Evolutionary conservation across 257 asterid genomes (phyloP).

Genomic region (Cynanchum wilfordii): DNA sequence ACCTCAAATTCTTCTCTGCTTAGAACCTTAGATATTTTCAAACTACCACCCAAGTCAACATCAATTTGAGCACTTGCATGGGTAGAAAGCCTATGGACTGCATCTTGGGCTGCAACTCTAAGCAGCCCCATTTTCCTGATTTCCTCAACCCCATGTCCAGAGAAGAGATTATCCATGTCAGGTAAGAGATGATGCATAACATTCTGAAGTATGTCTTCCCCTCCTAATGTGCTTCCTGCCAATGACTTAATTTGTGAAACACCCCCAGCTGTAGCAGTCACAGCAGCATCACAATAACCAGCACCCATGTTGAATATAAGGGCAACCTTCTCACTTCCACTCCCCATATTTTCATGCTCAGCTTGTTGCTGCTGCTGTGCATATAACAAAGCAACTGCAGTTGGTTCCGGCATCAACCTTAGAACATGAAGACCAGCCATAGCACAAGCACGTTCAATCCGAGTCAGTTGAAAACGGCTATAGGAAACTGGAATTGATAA

Average conservation of each 20-base stretch:
- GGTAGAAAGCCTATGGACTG: slow-evolving; percentile 59
- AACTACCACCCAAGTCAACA: slow-evolving; percentile 53
- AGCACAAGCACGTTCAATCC: slow-evolving; percentile 81
- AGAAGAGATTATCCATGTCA: slow-evolving; percentile 50
- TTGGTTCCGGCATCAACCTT: slow-evolving; percentile 86
- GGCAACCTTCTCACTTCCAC: slow-evolving; percentile 64
- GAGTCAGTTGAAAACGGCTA: slow-evolving; percentile 72
- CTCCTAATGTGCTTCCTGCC: slow-evolving; percentile 65
- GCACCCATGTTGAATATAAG: slow-evolving; percentile 90
- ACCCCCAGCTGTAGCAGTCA: slow-evolving; percentile 79
- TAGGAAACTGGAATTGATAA: slow-evolving; percentile 69
- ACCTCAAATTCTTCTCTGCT: slow-evolving; percentile 51
- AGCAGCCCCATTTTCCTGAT: slow-evolving; percentile 62
- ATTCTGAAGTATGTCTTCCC: slow-evolving; percentile 73
- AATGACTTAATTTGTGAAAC: slow-evolving; percentile 76
- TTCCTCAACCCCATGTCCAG: slow-evolving; percentile 55
- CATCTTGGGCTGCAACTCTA: slow-evolving; percentile 73
- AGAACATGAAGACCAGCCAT: slow-evolving; percentile 91
- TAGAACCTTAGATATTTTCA: slow-evolving; percentile 45
- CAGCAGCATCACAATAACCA: slow-evolving; percentile 79
- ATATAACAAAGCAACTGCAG: slow-evolving; percentile 78
- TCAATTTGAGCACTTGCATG: slow-evolving; percentile 38
- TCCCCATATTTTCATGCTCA: slow-evolving; percentile 44
- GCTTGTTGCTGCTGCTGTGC: slow-evolving; percentile 75
- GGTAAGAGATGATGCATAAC: slow-evolving; percentile 60